phyloP scores from a whole-genome alignment of 1,284 basidiomycete species.

The Heterobasidion occidentale region DNA sequence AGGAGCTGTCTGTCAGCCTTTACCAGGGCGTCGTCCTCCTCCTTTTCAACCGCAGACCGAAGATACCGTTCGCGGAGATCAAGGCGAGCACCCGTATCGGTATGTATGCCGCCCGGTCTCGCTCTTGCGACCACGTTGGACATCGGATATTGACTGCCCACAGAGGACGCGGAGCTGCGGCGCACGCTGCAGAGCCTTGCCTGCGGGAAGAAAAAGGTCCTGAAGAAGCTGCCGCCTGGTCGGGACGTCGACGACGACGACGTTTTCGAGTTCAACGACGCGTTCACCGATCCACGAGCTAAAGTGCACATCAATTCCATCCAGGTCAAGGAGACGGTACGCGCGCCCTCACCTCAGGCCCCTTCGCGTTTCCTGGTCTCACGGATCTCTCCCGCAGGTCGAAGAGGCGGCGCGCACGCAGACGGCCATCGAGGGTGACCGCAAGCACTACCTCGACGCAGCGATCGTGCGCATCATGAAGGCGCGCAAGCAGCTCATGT shows the following conservation, averaged over 20 bases:
- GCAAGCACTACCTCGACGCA: slow-evolving; percentile 83
- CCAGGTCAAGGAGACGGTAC: slow-evolving; percentile 84
- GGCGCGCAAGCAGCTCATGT: slow-evolving; percentile 70
- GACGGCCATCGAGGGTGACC: slow-evolving; percentile 78
- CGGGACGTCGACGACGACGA: slow-evolving; percentile 78
- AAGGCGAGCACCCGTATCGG: slow-evolving; percentile 69
- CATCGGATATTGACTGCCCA: background rate
- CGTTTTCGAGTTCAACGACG: slow-evolving; percentile 75
- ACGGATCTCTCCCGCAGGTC: slow-evolving; percentile 33
- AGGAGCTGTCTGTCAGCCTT: slow-evolving; percentile 87
- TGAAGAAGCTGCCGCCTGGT: slow-evolving; percentile 76
- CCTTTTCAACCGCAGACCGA: slow-evolving; percentile 76
- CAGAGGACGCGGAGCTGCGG: slow-evolving; percentile 71
- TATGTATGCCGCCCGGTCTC: slow-evolving; percentile 27
- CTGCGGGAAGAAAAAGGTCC: slow-evolving; percentile 83
- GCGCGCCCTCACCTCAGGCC: slow-evolving; percentile 15
- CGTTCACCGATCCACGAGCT: slow-evolving; percentile 73
- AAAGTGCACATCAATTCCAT: slow-evolving; percentile 95
- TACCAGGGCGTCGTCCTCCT: slow-evolving; percentile 85
- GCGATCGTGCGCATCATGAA: slow-evolving; percentile 97
- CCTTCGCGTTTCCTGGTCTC: background rate
- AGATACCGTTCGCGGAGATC: slow-evolving; percentile 65
- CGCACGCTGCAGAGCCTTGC: slow-evolving; percentile 90
- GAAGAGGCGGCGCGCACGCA: slow-evolving; percentile 87
- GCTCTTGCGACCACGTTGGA: background rate